These are phyloP conservation scores for Termitomyces sp. DNA, from an alignment of 768 basidiomycete species.

Conservation along the genomic window DNA sequence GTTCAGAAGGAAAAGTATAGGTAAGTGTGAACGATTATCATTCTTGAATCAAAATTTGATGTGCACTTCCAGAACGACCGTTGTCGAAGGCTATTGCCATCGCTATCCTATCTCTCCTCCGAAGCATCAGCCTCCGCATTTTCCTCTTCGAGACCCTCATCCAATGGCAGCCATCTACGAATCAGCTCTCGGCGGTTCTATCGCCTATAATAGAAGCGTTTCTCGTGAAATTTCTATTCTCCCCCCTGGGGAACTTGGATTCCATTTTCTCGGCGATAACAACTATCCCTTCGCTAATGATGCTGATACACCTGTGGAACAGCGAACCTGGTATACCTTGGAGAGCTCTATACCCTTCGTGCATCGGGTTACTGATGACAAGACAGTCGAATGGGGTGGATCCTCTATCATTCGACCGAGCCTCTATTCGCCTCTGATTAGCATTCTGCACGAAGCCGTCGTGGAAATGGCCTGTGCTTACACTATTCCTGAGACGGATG, in stretches of 20 bases:
- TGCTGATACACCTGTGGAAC: conserved; percentile 18
- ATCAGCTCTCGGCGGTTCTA: conserved; percentile 33
- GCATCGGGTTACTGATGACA: conserved; percentile 20
- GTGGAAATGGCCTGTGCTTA: conserved; percentile 59
- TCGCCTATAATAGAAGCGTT: conserved; percentile 19
- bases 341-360: conserved; percentile 52
- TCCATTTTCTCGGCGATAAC: conserved; percentile 45
- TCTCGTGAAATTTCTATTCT: conserved; percentile 48
- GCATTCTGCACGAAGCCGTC: conserved; percentile 48
- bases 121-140: conserved; percentile 59
- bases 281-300: conserved; percentile 49
- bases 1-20: conserved; percentile 65
- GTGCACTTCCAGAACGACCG: conserved; percentile 31
- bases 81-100: conserved; percentile 37
- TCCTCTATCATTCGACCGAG: conserved; percentile 40
- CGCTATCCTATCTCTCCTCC: conserved; percentile 55
- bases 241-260: conserved; percentile 39
- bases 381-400: conserved; percentile 36
- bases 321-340: conserved; percentile 56
- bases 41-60: neutral
- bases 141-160: conserved; percentile 54
- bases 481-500: conserved; percentile 35
- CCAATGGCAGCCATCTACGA: conserved; percentile 52
- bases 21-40: conserved; percentile 33
- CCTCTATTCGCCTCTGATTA: conserved; percentile 51